Evolutionary conservation across 73 alveolate genomes (phyloP).

Genomic region (Uronychia setigera): DNA sequence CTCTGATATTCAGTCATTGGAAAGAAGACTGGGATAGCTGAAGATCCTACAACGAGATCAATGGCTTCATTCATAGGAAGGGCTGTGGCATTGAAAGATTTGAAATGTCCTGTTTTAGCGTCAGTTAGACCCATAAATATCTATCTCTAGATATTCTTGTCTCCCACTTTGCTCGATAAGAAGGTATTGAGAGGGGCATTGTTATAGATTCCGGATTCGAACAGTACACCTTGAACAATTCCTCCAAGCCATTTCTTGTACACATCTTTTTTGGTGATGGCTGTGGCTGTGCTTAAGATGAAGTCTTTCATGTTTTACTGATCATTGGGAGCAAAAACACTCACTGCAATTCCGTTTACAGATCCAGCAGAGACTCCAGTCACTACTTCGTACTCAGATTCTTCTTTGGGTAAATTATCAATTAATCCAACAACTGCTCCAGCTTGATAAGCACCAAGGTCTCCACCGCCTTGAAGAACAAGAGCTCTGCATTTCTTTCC

Average conservation of each 20-base stretch:
- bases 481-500: constrained; percentile 56
- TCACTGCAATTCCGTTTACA: constrained; percentile 53
- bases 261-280: constrained; percentile 12
- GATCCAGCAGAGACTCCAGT: constrained; percentile 77
- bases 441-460: constrained; percentile 66
- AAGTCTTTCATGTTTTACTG: constrained; percentile 45
- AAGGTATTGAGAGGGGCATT: neutral
- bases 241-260: constrained; percentile 23
- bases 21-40: constrained; percentile 64
- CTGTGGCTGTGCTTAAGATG: constrained; percentile 25
- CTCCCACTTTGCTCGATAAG: neutral
- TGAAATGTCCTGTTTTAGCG: constrained; percentile 8
- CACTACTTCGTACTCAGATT: constrained; percentile 46
- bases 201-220: constrained; percentile 16
- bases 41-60: constrained; percentile 43
- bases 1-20: constrained; percentile 33
- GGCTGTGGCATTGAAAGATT: neutral
- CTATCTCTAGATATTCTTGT: neutral
- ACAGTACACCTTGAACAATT: constrained; percentile 10
- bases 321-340: constrained; percentile 37
- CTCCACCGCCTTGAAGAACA: constrained; percentile 66
- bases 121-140: constrained; percentile 16
- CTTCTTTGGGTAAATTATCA: constrained; percentile 13
- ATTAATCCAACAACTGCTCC: constrained; percentile 49
- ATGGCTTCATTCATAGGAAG: constrained; percentile 17